Evolutionary conservation across 2,329 filamentous ascomycete genomes (phyloP).

Genomic region (Diaporthe sp.): DNA sequence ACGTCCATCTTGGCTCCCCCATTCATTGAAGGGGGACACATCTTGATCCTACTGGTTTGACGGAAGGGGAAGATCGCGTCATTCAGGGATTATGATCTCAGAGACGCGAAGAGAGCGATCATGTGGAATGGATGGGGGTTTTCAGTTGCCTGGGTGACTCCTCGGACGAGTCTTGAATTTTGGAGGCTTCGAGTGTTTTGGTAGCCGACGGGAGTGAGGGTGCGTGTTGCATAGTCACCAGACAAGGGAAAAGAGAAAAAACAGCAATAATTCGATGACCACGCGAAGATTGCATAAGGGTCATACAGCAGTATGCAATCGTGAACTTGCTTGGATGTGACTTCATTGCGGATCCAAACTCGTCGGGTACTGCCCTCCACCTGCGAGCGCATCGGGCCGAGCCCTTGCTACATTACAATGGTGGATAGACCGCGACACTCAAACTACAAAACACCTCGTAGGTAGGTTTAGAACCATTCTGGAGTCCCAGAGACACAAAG

Average conservation of each 20-base stretch:
- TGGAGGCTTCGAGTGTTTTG: background rate
- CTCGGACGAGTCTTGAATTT: background rate
- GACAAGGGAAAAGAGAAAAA: background rate
- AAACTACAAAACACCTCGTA: background rate
- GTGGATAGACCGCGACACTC: background rate
- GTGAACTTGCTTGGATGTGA: background rate
- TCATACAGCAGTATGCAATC: background rate
- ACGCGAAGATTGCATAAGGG: background rate
- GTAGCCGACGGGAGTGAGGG: background rate
- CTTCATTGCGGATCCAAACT: conserved; percentile 33
- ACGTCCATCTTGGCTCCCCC: conserved; percentile 25
- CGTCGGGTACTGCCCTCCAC: conserved; percentile 32
- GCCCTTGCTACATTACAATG: conserved; percentile 2
- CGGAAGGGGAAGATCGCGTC: too few species aligned
- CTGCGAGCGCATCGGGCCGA: conserved; percentile 26
- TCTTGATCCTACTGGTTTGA: background rate
- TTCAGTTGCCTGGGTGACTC: background rate
- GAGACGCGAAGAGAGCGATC: background rate
- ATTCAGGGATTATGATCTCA: background rate
- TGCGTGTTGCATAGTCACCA: background rate
- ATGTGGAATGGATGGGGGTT: background rate
- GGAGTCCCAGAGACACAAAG: background rate
- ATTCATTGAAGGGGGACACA: background rate
- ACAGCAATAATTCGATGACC: background rate
- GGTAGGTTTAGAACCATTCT: background rate